A percentile compares a stretch with the other conserved stretches of the same genome.
phyloP scores from a whole-genome alignment of 345 rosid genomes.

The Psidium guajava region DNA sequence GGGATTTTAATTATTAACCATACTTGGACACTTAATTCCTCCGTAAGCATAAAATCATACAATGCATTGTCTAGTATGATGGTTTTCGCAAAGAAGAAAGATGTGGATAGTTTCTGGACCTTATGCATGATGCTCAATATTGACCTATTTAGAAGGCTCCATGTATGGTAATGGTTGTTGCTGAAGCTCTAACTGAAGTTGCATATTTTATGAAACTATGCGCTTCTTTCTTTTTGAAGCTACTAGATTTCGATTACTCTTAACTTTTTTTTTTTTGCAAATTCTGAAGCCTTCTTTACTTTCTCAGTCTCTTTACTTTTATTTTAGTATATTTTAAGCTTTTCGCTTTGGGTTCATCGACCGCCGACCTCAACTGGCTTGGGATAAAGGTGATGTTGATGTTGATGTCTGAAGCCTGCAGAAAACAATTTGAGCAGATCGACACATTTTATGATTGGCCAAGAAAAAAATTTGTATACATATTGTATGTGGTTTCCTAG shows the following conservation, averaged over 20 bases:
- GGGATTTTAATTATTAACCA: neutral
- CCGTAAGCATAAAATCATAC: neutral
- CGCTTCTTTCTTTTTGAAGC: neutral
- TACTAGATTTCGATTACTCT: neutral
- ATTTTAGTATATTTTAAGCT: too few species aligned
- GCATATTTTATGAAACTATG: neutral
- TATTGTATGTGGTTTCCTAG: neutral
- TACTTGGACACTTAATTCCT: neutral
- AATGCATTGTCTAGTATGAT: neutral
- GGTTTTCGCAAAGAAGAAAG: neutral
- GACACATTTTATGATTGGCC: neutral
- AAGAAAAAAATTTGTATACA: neutral
- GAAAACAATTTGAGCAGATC: neutral
- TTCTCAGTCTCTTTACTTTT: too few species aligned
- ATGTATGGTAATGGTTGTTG: neutral
- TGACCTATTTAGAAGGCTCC: neutral
- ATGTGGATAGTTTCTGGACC: neutral
- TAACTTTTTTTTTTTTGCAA: neutral
- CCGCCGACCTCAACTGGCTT: too few species aligned
- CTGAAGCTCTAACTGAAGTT: neutral
- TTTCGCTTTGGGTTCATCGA: too few species aligned
- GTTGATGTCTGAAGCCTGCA: neutral
- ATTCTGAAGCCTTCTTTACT: neutral
- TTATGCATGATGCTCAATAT: neutral
- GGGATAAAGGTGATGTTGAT: too few species aligned